Evolutionary conservation across 441 rosid genomes (phyloP), one percentile per base, ranked within the genome.

Genomic region (Syzygium malaccense): DNA sequence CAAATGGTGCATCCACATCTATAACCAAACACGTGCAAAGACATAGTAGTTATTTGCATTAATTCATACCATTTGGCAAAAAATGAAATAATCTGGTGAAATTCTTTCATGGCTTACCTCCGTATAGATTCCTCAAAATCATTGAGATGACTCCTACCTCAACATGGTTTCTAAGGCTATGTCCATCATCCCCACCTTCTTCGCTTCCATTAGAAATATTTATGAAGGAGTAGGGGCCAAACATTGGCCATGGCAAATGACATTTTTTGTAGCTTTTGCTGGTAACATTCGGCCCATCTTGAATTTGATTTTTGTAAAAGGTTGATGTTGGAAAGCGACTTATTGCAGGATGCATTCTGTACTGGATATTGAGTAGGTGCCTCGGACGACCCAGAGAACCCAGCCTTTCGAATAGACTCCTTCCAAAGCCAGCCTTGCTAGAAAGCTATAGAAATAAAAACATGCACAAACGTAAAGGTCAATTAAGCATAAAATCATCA

Each of bases 321-420:
- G 60, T 33, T 14, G 87, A 51, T 60, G 92, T 94, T 5, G 96
- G 96, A 64, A 94, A 93, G 87, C 3, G 25, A 86, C 95, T 92
- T 45, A 94, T 92, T 1, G 86, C 87, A 2, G 95, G 96, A 88
- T 93, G 96, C 96, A 93, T 94, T 87, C 95, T 90, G 87, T 93
- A 93, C 90, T 94, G 95, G 75, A 88, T 87, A 33, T 91, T 66
- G 32, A 94, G 86, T 4, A 93, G 91, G 86, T 93, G 94, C 86
- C 88, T 93, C 11, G 92, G 68, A 54, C 92, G 91, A 84, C 93
- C 92, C 85, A 91, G 26, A 11, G 87, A 87, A 71, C 91, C 89
- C 85, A 94, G 84, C 91, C 95, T 92, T 90, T 90, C 92, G 51
- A 94, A 93, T 71, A 93, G 90, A 90, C 96, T 94, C 87, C 94